Conservation (phyloP, 352 stramenopile species). For the Pythium chondricola region DNA sequence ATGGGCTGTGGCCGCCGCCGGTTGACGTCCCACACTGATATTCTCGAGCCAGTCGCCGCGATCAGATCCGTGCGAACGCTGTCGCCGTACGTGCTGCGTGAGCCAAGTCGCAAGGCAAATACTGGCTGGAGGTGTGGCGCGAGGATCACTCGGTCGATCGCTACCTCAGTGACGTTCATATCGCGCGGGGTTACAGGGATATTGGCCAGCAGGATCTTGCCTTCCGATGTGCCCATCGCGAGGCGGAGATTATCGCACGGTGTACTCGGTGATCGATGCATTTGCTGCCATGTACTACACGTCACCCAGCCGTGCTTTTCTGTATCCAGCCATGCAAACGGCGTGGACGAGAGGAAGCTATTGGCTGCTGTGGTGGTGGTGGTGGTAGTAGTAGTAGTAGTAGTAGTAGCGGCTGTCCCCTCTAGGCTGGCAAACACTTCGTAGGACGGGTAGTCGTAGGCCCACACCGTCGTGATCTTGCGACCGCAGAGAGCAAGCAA, state of each 20-base stretch:
- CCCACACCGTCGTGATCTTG: slow-evolving; percentile 64
- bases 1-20: slow-evolving; percentile 29
- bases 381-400: not conserved
- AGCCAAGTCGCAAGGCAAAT: slow-evolving; percentile 46
- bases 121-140: slow-evolving; percentile 59
- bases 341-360: slow-evolving; percentile 27
- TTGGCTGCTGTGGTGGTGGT: not conserved
- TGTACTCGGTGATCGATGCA: slow-evolving; percentile 26
- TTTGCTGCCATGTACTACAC: slow-evolving; percentile 62
- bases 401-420: not conserved
- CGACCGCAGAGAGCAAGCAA: slow-evolving; percentile 60
- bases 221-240: slow-evolving; percentile 52
- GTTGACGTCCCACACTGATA: slow-evolving; percentile 69
- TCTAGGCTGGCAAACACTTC: slow-evolving; percentile 12
- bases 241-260: slow-evolving; percentile 25
- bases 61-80: slow-evolving; percentile 48
- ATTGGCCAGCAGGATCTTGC: slow-evolving; percentile 44
- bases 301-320: slow-evolving; percentile 68
- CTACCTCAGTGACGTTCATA: slow-evolving; percentile 18
- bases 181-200: slow-evolving; percentile 25
- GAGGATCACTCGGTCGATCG: slow-evolving; percentile 42
- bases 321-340: slow-evolving; percentile 57
- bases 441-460: slow-evolving; percentile 44
- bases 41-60: slow-evolving; percentile 51
- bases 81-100: slow-evolving; percentile 41